A percentile compares a stretch with the other conserved stretches of the same genome.
Conservation (phyloP, 768 basidiomycete genomes). For the Phylloporus sp. region DNA sequence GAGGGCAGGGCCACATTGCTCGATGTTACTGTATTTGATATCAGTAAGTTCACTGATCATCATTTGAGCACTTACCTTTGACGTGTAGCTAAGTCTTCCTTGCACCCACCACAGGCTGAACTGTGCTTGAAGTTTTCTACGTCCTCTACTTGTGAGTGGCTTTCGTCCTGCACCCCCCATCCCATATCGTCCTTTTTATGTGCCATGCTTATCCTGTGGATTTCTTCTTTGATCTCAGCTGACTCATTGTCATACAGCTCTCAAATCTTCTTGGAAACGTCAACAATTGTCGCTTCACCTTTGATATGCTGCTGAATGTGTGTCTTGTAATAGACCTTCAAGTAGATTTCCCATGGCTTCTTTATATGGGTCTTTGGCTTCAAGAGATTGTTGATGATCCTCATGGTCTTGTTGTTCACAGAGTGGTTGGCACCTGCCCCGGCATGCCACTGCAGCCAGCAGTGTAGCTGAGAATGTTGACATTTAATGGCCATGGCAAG, state of each 20-base stretch:
- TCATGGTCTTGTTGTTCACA: neutral
- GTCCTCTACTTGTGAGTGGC: too few relatives aligned
- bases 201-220: neutral
- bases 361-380: neutral
- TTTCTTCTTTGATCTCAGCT: neutral
- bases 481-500: neutral
- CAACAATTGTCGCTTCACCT: neutral
- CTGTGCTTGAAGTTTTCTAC: too few relatives aligned
- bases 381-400: neutral
- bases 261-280: neutral
- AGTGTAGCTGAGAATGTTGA: neutral
- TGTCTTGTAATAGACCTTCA: neutral
- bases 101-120: too few relatives aligned
- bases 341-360: neutral
- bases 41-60: too few relatives aligned
- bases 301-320: neutral
- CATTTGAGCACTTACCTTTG: too few relatives aligned
- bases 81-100: too few relatives aligned
- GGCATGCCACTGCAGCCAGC: neutral
- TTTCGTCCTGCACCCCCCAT: too few relatives aligned
- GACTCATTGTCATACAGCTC: neutral
- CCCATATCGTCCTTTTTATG: neutral
- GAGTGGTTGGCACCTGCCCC: neutral
- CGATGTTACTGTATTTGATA: too few relatives aligned
- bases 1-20: too few relatives aligned